Base-by-base conservation (phyloP, 257 asterid species). In the Scutellaria baicalensis region DNA sequence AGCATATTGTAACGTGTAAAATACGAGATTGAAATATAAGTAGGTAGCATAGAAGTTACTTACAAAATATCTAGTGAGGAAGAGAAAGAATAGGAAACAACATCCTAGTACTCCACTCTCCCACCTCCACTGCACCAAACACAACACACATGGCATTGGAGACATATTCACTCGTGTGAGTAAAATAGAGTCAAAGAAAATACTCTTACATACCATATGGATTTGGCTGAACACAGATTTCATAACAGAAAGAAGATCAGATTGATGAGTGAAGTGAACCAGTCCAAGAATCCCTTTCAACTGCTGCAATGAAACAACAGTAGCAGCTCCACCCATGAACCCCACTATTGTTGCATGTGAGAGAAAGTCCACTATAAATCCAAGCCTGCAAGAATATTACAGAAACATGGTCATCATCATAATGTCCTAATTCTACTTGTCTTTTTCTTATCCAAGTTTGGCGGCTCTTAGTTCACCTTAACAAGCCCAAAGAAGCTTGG, bases 281-380 rank as follows among this genome's bases (percentile, higher is more conserved):
- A 89, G 87, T 11, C 93, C 96, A 69, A 89, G 90, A 59, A 89
- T 80, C 6, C 88, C 96, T 72, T 89, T 89, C 78, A 89, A 36
- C n/a, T 89, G 96, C 73, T 88, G 92, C 85, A 88, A 64, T 40
- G 86, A 79, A 45, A 88, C 92, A 73, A 89, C 95, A 6, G 92
- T 84, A 17, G 96, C 96, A 36, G 96, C 95, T 42, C 96, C 95
- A 27, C 92, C 82, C 92, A 89, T 89, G 52, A 87, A 89, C 9
- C 96, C 96, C 75, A 89, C 86, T 27, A 89, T 89, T 23, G 93
- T 82, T 71, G 96, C 90, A 67, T 89, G 96, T 5, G 96, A 89
- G 39, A 89, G 70, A 69, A 85, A 89, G 40, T 89, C 96, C 81
- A 89, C 96, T 17, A 89, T 80, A 61, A 89, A 81, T 40, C 96